Percentiles rank a stretch among this genome's conserved stretches.
phyloP scores from a whole-genome alignment of 495 filamentous ascomycete species.

The Podospora comata region DNA sequence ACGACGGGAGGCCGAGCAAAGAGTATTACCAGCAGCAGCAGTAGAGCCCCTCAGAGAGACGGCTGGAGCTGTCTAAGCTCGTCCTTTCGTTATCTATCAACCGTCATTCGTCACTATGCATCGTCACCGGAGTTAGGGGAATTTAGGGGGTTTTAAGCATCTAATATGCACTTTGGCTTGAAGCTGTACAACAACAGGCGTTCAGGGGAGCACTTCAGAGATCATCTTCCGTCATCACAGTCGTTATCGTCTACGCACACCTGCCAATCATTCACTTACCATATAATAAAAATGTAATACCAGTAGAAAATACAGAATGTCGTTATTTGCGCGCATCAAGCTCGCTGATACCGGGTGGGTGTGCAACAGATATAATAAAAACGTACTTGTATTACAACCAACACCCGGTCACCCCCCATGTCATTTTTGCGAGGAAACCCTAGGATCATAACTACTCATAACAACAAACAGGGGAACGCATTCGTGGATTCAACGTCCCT shows the following conservation, averaged over 20 bases:
- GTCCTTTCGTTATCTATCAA: background rate
- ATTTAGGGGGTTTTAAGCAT: background rate
- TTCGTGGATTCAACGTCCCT: background rate
- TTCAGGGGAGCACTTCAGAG: background rate
- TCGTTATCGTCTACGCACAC: background rate
- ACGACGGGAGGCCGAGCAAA: background rate
- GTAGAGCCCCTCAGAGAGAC: background rate
- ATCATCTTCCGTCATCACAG: background rate
- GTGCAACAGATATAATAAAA: background rate
- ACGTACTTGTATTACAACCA: background rate
- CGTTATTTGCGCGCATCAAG: background rate
- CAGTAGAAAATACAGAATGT: background rate
- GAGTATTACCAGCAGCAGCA: conserved; percentile 5
- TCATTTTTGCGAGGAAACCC: background rate
- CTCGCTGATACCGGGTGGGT: background rate
- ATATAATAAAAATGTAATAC: background rate
- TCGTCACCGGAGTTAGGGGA: background rate
- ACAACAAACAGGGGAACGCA: background rate
- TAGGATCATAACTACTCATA: background rate
- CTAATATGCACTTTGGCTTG: background rate
- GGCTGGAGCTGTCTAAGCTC: background rate
- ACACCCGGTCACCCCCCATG: background rate
- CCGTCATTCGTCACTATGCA: background rate
- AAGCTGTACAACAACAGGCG: background rate
- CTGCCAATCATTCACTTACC: background rate